Conservation (phyloP, 768 basidiomycete genomes). For the Hemileccinum impolitum region DNA sequence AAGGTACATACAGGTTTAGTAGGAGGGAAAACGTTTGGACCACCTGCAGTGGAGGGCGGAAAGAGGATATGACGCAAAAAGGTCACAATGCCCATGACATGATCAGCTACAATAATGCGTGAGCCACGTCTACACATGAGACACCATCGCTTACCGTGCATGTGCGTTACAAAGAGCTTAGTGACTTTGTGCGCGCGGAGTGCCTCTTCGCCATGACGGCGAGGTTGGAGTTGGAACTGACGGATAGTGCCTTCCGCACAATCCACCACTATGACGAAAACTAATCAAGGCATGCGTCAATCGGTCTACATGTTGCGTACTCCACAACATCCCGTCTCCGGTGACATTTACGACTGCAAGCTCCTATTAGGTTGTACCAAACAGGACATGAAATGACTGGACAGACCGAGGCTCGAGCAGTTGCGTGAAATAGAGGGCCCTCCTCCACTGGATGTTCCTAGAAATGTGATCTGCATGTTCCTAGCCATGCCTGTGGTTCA, state of each 20-base stretch:
- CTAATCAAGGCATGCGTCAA: conserved; percentile 1
- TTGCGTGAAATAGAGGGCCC: conserved; percentile 72
- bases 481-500: conserved; percentile 28
- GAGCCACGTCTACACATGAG: not conserved
- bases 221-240: conserved; percentile 62
- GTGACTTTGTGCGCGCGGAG: conserved; percentile 47
- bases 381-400: not conserved
- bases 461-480: conserved; percentile 60
- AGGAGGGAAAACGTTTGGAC: conserved; percentile 7
- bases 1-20: conserved; percentile 11
- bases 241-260: conserved; percentile 79
- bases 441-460: conserved; percentile 76
- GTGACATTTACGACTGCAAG: conserved; percentile 49
- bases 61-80: conserved; percentile 59
- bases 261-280: conserved; percentile 59
- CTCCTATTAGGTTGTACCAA: not conserved
- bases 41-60: conserved; percentile 34
- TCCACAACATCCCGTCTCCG: conserved; percentile 60
- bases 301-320: conserved; percentile 38
- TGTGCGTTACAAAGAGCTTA: conserved; percentile 81
- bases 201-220: conserved; percentile 20
- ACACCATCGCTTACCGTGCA: conserved; percentile 55
- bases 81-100: conserved; percentile 70
- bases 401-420: conserved; percentile 58
- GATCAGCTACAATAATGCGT: conserved; percentile 50